Evolutionary conservation across 2,329 filamentous ascomycete genomes (phyloP).

Genomic region (Plenodomus biglobosus): DNA sequence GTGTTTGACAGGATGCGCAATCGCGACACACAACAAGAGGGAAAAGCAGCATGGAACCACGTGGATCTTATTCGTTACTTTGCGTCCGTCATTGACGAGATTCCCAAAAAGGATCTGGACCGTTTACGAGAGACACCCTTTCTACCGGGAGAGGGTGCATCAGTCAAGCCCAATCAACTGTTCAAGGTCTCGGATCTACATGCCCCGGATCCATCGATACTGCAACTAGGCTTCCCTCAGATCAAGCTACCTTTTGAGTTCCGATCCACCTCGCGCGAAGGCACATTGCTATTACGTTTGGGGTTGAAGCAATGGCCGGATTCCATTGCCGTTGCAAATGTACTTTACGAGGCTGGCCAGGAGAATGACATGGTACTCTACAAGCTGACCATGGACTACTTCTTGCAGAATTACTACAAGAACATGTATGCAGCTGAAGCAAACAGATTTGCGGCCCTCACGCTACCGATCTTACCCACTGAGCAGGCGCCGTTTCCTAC

Average conservation of each 20-base stretch:
- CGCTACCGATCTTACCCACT: conserved; percentile 64
- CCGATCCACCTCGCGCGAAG: conserved; percentile 57
- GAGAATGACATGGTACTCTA: conserved; percentile 58
- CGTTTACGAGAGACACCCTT: conserved; percentile 77
- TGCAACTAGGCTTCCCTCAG: conserved; percentile 43
- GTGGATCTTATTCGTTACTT: conserved; percentile 94
- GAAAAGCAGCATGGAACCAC: conserved; percentile 75
- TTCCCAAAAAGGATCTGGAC: conserved; percentile 77
- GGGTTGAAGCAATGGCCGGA: conserved; percentile 73
- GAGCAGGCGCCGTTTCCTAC: conserved; percentile 63
- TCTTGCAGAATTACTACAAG: conserved; percentile 74
- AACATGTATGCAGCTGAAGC: conserved; percentile 69
- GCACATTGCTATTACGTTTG: conserved; percentile 69
- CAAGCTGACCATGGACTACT: conserved; percentile 75
- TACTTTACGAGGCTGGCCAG: conserved; percentile 68
- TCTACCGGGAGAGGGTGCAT: conserved; percentile 65
- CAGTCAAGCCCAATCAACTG: conserved; percentile 31
- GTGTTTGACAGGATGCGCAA: conserved; percentile 86
- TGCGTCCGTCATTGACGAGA: conserved; percentile 84
- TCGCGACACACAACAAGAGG: conserved; percentile 53
- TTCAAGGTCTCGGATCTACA: conserved; percentile 43
- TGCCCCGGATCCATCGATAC: conserved; percentile 38
- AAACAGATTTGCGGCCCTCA: conserved; percentile 55
- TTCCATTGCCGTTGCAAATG: conserved; percentile 71
- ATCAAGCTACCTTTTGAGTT: conserved; percentile 80